These are phyloP conservation scores for Vigna trinervia DNA, from an alignment of 306 rosid species.

Conservation along the genomic window DNA sequence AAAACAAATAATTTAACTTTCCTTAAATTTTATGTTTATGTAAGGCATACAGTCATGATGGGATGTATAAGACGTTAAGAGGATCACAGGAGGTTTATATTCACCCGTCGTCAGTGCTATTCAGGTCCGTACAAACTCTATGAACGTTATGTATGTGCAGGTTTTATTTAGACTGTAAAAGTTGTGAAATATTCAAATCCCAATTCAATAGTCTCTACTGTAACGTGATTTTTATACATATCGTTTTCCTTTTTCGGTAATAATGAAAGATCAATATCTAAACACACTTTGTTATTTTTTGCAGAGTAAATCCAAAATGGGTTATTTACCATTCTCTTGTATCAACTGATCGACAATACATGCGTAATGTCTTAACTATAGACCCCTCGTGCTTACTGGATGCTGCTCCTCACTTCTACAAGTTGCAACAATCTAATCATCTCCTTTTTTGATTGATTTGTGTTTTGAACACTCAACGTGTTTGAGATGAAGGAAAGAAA, in stretches of 20 bases:
- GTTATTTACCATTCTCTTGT: slow-evolving; percentile 78
- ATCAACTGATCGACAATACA: slow-evolving; percentile 86
- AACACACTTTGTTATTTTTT: slow-evolving; percentile 30
- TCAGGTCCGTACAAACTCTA: slow-evolving; percentile 65
- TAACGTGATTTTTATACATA: neutral
- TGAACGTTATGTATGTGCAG: slow-evolving; percentile 16
- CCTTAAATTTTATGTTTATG: slow-evolving; percentile 30
- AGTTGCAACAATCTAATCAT: slow-evolving; percentile 57
- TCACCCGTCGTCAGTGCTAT: slow-evolving; percentile 91
- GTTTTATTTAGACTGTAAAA: slow-evolving; percentile 3
- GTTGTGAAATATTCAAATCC: neutral
- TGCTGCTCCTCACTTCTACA: slow-evolving; percentile 93
- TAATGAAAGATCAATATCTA: neutral
- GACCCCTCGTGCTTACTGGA: slow-evolving; percentile 84
- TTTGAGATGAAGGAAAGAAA: too few species aligned
- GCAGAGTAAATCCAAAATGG: slow-evolving; percentile 98
- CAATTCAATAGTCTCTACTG: slow-evolving; percentile 16
- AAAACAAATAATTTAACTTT: slow-evolving; percentile 24
- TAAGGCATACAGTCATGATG: slow-evolving; percentile 82
- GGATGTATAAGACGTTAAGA: slow-evolving; percentile 85
- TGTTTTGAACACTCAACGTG: too few species aligned
- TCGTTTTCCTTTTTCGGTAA: neutral
- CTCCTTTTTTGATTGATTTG: slow-evolving; percentile 45
- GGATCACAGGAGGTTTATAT: slow-evolving; percentile 89
- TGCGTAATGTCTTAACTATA: slow-evolving; percentile 84